A percentile compares a stretch with the other conserved stretches of the same genome.
phyloP scores from a whole-genome alignment of 2,329 filamentous ascomycete species.

The Hypoxylon rubiginosum region DNA sequence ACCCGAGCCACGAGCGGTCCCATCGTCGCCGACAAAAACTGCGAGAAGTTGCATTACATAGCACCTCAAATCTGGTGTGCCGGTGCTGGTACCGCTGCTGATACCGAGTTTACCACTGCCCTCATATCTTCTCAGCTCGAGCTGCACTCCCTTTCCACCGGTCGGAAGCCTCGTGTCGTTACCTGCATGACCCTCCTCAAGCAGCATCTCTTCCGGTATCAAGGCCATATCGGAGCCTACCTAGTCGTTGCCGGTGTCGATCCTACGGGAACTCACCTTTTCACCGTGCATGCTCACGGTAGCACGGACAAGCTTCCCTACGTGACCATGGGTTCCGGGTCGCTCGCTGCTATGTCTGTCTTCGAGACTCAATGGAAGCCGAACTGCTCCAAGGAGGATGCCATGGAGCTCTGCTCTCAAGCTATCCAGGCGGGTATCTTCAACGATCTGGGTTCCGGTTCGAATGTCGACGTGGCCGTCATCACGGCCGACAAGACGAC shows the following conservation, averaged over 20 bases:
- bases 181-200: slow-evolving; percentile 99
- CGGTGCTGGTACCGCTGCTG: slow-evolving; percentile 95
- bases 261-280: slow-evolving; percentile 93
- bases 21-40: slow-evolving; percentile 99
- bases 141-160: slow-evolving; percentile 94
- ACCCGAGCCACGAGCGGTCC: slow-evolving; percentile 96
- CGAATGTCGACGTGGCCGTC: slow-evolving; percentile 96
- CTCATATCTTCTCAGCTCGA: slow-evolving; percentile 99
- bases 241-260: slow-evolving; percentile 97
- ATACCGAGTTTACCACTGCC: slow-evolving; percentile 98
- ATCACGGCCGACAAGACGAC: slow-evolving; percentile 97
- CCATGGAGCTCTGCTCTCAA: slow-evolving; percentile 77
- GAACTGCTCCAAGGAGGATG: slow-evolving; percentile 77
- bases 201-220: slow-evolving; percentile 98
- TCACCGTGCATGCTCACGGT: slow-evolving; percentile 98
- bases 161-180: slow-evolving; percentile 95
- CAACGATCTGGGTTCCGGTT: slow-evolving; percentile 97
- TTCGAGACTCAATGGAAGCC: slow-evolving; percentile 97
- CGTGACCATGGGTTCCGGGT: slow-evolving; percentile 98
- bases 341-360: slow-evolving; percentile 95
- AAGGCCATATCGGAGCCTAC: slow-evolving; percentile 97
- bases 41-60: slow-evolving; percentile 99
- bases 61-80: slow-evolving; percentile 99
- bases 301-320: slow-evolving; percentile 99
- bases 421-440: slow-evolving; percentile 96